A percentile compares a stretch with the other conserved stretches of the same genome.
phyloP scores from a whole-genome alignment of 2,329 filamentous ascomycete species.

The Cytospora schulzeri region DNA sequence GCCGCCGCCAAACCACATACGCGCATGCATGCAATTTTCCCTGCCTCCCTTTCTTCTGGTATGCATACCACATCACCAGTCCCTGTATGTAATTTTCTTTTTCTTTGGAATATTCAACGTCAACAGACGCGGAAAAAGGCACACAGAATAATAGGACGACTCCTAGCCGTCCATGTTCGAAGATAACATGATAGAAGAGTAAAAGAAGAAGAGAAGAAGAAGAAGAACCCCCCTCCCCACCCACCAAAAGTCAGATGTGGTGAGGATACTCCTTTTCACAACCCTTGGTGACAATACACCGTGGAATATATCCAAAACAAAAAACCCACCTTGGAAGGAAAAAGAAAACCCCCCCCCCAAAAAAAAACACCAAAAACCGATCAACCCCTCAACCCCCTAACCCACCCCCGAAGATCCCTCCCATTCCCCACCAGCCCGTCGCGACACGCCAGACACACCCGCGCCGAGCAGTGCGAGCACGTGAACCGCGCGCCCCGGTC shows the following conservation, averaged over 20 bases:
- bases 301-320: too few relatives aligned
- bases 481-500: slow-evolving; percentile 49
- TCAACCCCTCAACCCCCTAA: slow-evolving; percentile 33
- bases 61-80: not conserved
- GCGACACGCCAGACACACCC: slow-evolving; percentile 53
- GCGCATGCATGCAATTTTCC: slow-evolving; percentile 5
- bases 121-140: not conserved
- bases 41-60: not conserved
- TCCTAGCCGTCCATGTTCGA: not conserved
- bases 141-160: not conserved
- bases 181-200: not conserved
- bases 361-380: too few relatives aligned
- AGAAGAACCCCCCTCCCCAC: not conserved
- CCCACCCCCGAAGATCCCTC: slow-evolving; percentile 46
- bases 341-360: too few relatives aligned
- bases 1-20: not conserved
- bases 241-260: too few relatives aligned
- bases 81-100: too few relatives aligned
- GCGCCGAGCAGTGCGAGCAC: slow-evolving; percentile 54
- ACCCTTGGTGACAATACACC: too few relatives aligned
- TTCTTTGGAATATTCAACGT: too few relatives aligned
- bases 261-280: too few relatives aligned
- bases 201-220: not conserved
- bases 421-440: slow-evolving; percentile 44
- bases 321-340: not conserved